These are phyloP conservation scores for Nicotiana rustica DNA, from an alignment of 305 asterid species.

Conservation along the genomic window DNA sequence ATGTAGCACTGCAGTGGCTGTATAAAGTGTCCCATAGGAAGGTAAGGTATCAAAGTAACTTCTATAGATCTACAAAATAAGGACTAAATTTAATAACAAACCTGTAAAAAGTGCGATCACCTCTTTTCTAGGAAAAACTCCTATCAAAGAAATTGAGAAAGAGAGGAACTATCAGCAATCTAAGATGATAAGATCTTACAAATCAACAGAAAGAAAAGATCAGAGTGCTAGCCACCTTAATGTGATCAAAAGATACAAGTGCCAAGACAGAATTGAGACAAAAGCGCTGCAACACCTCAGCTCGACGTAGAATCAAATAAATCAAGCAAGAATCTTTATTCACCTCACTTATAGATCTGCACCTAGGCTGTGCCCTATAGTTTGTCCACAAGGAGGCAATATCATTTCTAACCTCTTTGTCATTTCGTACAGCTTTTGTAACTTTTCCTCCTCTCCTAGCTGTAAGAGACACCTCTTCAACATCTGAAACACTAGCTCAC, in stretches of 20 bases:
- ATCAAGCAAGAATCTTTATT: constrained; percentile 14
- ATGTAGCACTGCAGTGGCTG: neutral
- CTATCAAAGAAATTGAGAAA: neutral
- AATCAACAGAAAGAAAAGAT: neutral
- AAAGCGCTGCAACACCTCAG: neutral
- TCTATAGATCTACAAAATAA: neutral
- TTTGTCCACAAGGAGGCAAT: constrained; percentile 52
- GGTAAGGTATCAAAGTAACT: constrained; percentile 13
- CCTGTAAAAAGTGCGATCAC: neutral
- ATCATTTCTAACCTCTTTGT: constrained; percentile 52
- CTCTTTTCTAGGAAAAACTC: constrained; percentile 9
- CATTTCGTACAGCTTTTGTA: constrained; percentile 55
- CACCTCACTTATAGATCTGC: constrained; percentile 14
- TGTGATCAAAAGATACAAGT: constrained; percentile 3
- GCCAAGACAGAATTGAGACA: neutral
- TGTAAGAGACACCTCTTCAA: constrained; percentile 66
- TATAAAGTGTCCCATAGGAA: constrained; percentile 20
- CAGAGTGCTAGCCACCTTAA: neutral
- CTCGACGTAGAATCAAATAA: neutral
- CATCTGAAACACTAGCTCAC: constrained; percentile 59
- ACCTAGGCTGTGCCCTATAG: constrained; percentile 1
- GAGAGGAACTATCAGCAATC: neutral
- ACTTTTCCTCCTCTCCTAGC: constrained; percentile 55
- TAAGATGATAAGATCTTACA: neutral
- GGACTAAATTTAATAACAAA: neutral